These are phyloP conservation scores for Cryphonectria nitschkei DNA, from an alignment of 2,329 filamentous ascomycete genomes.

Conservation along the genomic window DNA sequence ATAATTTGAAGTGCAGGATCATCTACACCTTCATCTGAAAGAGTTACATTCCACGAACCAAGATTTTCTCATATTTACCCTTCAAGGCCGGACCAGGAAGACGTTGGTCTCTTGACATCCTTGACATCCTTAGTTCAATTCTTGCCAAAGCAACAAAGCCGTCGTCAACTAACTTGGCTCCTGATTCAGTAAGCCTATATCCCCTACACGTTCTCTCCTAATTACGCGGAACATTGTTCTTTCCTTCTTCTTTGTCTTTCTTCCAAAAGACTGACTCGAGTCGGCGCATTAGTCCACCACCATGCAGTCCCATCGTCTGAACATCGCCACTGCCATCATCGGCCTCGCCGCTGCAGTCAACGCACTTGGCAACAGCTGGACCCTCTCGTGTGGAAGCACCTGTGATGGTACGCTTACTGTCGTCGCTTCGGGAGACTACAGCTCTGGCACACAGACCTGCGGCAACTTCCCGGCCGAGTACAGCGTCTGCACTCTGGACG, in stretches of 20 bases:
- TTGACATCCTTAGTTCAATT: neutral
- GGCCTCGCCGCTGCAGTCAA: neutral
- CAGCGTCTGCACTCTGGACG: neutral
- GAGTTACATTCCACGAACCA: neutral
- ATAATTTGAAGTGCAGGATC: neutral
- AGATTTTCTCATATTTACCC: neutral
- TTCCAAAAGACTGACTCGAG: too few species aligned
- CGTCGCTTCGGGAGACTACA: conserved; percentile 1
- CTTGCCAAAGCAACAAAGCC: neutral
- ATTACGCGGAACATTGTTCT: too few species aligned
- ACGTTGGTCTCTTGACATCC: neutral
- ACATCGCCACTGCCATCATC: neutral
- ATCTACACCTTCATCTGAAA: neutral
- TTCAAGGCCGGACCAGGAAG: neutral
- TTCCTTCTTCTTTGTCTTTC: too few species aligned
- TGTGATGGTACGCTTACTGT: neutral
- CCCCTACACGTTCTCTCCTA: neutral
- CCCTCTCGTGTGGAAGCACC: conserved; percentile 4
- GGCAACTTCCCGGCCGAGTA: conserved; percentile 1
- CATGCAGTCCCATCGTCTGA: neutral
- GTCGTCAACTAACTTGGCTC: neutral
- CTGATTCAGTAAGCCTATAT: neutral
- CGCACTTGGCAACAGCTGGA: conserved; percentile 8
- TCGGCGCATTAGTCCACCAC: neutral
- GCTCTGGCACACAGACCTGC: conserved; percentile 5